Conservation (phyloP, 108 stramenopile species). For the Cylindrotheca fusiformis region DNA sequence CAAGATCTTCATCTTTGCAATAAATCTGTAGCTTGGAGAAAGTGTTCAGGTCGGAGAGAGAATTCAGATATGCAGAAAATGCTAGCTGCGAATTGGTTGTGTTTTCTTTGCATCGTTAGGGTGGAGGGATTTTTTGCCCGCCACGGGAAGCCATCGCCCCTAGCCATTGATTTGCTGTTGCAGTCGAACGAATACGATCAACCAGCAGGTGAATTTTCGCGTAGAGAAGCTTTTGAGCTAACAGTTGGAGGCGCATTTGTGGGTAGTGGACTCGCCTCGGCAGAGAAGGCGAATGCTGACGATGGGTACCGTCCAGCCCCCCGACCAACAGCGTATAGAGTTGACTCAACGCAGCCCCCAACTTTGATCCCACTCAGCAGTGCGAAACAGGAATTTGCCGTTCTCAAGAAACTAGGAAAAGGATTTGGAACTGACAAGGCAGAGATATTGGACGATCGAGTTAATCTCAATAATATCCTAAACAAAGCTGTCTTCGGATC, state of each 20-base stretch:
- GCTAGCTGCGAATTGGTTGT: too few relatives aligned
- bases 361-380: slow-evolving; percentile 59
- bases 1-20: too few relatives aligned
- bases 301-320: slow-evolving; percentile 40
- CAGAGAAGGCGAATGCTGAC: slow-evolving; percentile 1
- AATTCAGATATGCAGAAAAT: too few relatives aligned
- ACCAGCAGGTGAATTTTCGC: not conserved
- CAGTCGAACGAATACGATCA: too few relatives aligned
- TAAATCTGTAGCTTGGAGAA: too few relatives aligned
- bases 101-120: too few relatives aligned
- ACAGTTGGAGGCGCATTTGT: not conserved
- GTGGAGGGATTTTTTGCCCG: too few relatives aligned
- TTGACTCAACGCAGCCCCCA: slow-evolving; percentile 82
- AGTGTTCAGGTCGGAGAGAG: too few relatives aligned
- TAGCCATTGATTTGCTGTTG: too few relatives aligned
- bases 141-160: too few relatives aligned
- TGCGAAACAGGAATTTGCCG: slow-evolving; percentile 42
- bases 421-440: slow-evolving; percentile 68
- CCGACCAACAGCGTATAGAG: slow-evolving; percentile 71
- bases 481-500: slow-evolving; percentile 78
- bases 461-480: slow-evolving; percentile 80
- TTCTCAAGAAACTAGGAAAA: slow-evolving; percentile 59
- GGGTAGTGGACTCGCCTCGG: not conserved
- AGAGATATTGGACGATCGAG: slow-evolving; percentile 48
- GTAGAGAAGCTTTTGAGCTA: not conserved